Evolutionary conservation across 2,329 filamentous ascomycete species (phyloP), one percentile per base, ranked within the genome.

Genomic region (Colletotrichum orchidophilum): DNA sequence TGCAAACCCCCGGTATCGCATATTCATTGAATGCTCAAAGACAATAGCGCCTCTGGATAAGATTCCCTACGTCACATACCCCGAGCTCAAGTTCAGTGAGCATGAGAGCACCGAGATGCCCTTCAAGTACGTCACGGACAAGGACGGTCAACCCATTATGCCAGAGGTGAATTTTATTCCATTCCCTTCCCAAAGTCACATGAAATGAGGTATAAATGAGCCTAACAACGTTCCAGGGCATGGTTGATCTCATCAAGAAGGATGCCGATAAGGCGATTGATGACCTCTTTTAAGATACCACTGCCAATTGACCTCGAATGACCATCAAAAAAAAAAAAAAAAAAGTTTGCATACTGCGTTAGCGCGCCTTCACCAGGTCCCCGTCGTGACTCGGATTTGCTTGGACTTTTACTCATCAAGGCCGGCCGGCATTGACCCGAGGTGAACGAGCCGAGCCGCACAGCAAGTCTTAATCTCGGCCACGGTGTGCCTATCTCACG

Each of bases 81-180:
- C 96, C 0, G 96, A 98, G 79, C 88, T 99, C 78, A 92, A 92
- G 78, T 92, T 98, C 80, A 94, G 94, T 80, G 92, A 96, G 79
- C 92, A 97, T 78, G 96, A 99, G 83, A 96, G 93, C 80, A 97
- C 95, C 0, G 88, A 97, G 81, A 98, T 99, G 96, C 96, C 96
- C 1, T 99, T 99, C 82, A 94, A 96, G 75, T 99, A 99, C 79
- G 95, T 99, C 61, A 92, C 89, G 78, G 91, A 88, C 62, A 84
- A 89, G 12, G 85, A 93, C 67, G 94, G 93, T 54, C 86, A 94
- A 75, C 94, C 95, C 1, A 91, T 98, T 70, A 97, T 99, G 95
- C 96, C 96, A 26, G 88, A 93, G 84, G 95, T 97, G 82, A 83
- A 87, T 59, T 9, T 55, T 12, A 57, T 1, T 18, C 3, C 12